A percentile compares a stretch with the other conserved stretches of the same genome.
Conservation (phyloP, 176 grass and related monocot genomes). For the Saccharum spontaneum region DNA sequence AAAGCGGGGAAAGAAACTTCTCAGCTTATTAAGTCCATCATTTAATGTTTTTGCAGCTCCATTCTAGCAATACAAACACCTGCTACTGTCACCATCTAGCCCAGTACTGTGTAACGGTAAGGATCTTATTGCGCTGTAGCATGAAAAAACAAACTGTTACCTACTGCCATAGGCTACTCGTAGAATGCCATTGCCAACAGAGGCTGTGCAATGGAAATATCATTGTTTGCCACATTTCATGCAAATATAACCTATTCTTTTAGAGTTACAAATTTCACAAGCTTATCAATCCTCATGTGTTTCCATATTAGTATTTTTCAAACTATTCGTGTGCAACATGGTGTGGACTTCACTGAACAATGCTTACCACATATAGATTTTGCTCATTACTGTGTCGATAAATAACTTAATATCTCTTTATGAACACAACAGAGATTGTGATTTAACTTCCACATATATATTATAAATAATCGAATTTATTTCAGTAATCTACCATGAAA, state of each 20-base stretch:
- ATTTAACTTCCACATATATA: neutral
- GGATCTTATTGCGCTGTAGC: neutral
- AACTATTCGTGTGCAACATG: neutral
- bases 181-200: neutral
- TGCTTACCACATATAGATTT: neutral
- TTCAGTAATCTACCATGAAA: neutral
- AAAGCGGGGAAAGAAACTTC: neutral
- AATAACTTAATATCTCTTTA: conserved; percentile 3
- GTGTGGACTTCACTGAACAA: neutral
- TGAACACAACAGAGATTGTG: neutral
- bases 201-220: neutral
- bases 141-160: neutral
- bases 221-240: neutral
- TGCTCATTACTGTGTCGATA: neutral
- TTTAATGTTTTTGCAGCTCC: neutral
- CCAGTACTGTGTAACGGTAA: neutral
- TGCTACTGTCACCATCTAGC: neutral
- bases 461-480: neutral
- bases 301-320: neutral
- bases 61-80: neutral
- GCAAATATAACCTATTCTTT: conserved; percentile 1
- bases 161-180: neutral
- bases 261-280: neutral
- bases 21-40: neutral
- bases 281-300: neutral